Conservation (phyloP, 257 asterid genomes). For the Nicotiana benthamiana region DNA sequence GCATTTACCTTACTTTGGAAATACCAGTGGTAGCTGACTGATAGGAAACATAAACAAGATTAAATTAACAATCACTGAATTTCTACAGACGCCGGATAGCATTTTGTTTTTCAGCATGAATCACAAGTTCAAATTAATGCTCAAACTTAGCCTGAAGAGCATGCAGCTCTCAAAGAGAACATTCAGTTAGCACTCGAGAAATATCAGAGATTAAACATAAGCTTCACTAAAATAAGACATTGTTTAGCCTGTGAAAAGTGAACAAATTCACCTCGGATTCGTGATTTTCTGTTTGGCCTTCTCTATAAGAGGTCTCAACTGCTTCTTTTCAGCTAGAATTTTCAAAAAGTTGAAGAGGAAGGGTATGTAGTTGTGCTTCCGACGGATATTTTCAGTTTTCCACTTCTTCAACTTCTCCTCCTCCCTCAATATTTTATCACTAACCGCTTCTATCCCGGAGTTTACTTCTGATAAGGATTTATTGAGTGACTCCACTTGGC, state of each 20-base stretch:
- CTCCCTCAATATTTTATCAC: conserved; percentile 89
- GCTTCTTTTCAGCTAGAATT: conserved; percentile 99
- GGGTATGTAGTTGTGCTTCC: conserved; percentile 92
- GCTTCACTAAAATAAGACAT: conserved; percentile 4
- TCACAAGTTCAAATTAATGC: not conserved
- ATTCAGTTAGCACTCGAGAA: not conserved
- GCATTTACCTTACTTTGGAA: no score
- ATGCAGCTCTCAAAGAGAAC: not conserved
- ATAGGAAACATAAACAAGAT: no score
- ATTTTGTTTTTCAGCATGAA: not conserved
- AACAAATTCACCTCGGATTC: conserved; percentile 36
- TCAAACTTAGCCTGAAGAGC: not conserved
- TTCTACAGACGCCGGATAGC: not conserved
- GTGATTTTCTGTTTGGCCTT: conserved; percentile 85
- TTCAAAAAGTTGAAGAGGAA: conserved; percentile 92
- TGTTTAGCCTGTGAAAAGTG: conserved; percentile 2
- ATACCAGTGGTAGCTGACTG: no score
- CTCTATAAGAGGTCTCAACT: conserved; percentile 94
- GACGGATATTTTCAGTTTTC: conserved; percentile 76
- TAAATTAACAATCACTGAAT: not conserved
- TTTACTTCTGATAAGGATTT: conserved; percentile 57
- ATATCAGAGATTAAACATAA: not conserved
- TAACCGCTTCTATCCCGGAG: conserved; percentile 72
- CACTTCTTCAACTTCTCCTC: conserved; percentile 98
- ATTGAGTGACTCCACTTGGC: conserved; percentile 56